These are phyloP conservation scores for Yarrowia yakushimensis DNA, from an alignment of 805 yeast genomes.

Conservation along the genomic window DNA sequence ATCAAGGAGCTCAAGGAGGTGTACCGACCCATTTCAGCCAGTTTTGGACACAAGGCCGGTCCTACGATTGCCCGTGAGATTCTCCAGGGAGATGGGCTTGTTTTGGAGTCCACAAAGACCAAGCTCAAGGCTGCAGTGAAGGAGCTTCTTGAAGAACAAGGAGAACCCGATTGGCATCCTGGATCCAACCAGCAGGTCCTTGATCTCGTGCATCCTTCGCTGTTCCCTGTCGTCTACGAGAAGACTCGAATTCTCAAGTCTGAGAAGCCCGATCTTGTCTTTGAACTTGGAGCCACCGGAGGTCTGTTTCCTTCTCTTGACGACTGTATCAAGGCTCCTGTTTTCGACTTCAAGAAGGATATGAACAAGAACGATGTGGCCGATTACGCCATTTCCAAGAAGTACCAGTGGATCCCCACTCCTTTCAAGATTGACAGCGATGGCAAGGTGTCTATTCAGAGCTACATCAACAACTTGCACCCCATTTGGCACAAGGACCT, in stretches of 20 bases:
- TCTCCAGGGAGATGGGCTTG: slow-evolving; percentile 33
- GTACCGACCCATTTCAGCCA: slow-evolving; percentile 28
- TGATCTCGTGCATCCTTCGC: slow-evolving; percentile 45
- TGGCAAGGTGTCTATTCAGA: slow-evolving; percentile 33
- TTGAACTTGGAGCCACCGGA: background rate
- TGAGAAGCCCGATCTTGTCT: background rate
- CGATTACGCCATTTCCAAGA: slow-evolving; percentile 30
- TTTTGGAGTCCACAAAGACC: slow-evolving; percentile 15
- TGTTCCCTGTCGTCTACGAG: slow-evolving; percentile 41
- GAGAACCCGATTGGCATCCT: slow-evolving; percentile 41
- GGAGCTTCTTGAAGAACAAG: slow-evolving; percentile 28
- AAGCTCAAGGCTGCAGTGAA: slow-evolving; percentile 27
- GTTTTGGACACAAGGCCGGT: slow-evolving; percentile 27
- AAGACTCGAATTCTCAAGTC: background rate
- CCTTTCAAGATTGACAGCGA: slow-evolving; percentile 28
- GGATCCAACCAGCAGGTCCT: slow-evolving; percentile 40
- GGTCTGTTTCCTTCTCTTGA: background rate
- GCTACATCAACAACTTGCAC: slow-evolving; percentile 45
- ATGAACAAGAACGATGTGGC: slow-evolving; percentile 11
- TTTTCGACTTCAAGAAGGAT: background rate
- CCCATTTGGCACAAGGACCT: slow-evolving; percentile 36
- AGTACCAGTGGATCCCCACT: slow-evolving; percentile 44
- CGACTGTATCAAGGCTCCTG: background rate
- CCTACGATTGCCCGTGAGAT: slow-evolving; percentile 33
- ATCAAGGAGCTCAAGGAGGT: slow-evolving; percentile 39